Evolutionary conservation across 495 filamentous ascomycete species (phyloP).

Genomic region (Geopyxis carbonaria): DNA sequence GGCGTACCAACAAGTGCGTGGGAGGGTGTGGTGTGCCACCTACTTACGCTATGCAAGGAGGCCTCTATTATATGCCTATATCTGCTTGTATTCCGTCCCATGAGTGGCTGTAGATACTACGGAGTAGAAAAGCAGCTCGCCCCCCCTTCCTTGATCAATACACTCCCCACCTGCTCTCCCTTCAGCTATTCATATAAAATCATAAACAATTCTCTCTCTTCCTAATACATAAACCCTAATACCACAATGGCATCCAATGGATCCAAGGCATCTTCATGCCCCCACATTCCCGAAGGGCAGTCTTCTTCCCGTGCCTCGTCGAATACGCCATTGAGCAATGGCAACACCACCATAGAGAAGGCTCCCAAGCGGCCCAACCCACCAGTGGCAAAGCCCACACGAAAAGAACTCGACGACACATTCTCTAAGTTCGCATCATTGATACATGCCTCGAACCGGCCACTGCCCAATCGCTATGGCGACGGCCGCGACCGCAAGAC

Average conservation of each 20-base stretch:
- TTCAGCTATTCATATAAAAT: too few relatives aligned
- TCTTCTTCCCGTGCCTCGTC: background rate
- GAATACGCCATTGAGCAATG: background rate
- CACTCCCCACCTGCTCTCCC: too few relatives aligned
- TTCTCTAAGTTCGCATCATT: slow-evolving; percentile 26
- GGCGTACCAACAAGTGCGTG: too few relatives aligned
- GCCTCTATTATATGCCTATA: too few relatives aligned
- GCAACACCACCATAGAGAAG: background rate
- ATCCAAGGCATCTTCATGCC: background rate
- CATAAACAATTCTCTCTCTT: background rate
- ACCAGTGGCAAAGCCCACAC: slow-evolving; percentile 10
- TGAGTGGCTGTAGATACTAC: too few relatives aligned
- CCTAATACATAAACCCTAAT: background rate
- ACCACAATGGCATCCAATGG: background rate
- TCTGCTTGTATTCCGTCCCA: too few relatives aligned
- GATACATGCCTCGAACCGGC: slow-evolving; percentile 45
- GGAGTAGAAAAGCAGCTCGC: too few relatives aligned
- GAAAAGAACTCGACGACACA: slow-evolving; percentile 18
- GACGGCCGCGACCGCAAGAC: slow-evolving; percentile 38
- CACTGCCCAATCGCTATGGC: slow-evolving; percentile 48
- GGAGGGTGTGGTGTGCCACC: too few relatives aligned
- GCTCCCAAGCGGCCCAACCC: background rate
- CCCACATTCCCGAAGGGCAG: background rate
- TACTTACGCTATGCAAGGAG: too few relatives aligned
- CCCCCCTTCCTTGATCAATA: too few relatives aligned